phyloP scores from a whole-genome alignment of 768 basidiomycete genomes.

The Fistulinella prunicolor region DNA sequence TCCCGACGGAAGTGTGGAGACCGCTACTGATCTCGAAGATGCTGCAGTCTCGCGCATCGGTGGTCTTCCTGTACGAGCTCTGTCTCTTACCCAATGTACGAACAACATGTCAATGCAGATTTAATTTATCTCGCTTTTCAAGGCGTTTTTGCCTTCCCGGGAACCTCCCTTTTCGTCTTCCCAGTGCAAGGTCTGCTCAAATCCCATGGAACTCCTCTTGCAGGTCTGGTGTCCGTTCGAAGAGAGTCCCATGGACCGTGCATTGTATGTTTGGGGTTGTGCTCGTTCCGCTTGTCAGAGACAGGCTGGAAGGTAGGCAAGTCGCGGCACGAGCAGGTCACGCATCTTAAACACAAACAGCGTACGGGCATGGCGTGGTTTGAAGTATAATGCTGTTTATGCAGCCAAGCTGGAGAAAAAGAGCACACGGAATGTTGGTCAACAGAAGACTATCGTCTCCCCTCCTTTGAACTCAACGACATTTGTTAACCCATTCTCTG shows the following conservation, averaged over 20 bases:
- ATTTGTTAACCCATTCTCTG: constrained; percentile 68
- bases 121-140: constrained; percentile 43
- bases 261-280: constrained; percentile 85
- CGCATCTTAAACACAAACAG: constrained; percentile 37
- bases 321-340: neutral
- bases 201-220: constrained; percentile 76
- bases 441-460: constrained; percentile 34
- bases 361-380: constrained; percentile 76
- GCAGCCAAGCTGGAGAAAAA: constrained; percentile 69
- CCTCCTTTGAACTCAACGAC: constrained; percentile 30
- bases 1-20: constrained; percentile 69
- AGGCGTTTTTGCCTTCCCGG: constrained; percentile 70
- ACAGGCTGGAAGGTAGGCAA: constrained; percentile 72
- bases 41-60: constrained; percentile 87
- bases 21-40: constrained; percentile 59
- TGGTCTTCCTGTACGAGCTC: constrained; percentile 78
- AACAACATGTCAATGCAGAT: constrained; percentile 42
- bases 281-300: constrained; percentile 66
- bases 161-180: constrained; percentile 63
- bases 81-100: constrained; percentile 46
- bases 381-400: constrained; percentile 70
- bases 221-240: constrained; percentile 93
- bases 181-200: constrained; percentile 66
- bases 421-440: constrained; percentile 38
- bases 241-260: constrained; percentile 79